phyloP scores from a whole-genome alignment of 768 basidiomycete genomes.

The Boletus pseudo-olivaceus region DNA sequence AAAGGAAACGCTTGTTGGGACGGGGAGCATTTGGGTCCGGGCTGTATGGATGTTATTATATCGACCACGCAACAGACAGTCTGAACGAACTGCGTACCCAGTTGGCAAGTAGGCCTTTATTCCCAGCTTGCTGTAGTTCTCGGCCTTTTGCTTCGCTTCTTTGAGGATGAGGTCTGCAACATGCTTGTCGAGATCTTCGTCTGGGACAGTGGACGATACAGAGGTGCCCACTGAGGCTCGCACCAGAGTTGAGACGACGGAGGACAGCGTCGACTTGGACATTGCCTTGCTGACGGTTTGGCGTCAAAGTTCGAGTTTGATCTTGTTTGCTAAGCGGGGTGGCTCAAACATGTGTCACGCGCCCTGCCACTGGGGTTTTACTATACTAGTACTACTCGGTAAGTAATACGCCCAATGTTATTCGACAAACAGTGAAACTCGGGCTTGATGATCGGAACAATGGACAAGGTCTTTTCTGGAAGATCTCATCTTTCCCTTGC shows the following conservation, averaged over 20 bases:
- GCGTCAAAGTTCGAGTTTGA: slow-evolving; percentile 13
- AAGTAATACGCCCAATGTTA: background rate
- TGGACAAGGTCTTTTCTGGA: background rate
- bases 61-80: background rate
- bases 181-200: slow-evolving; percentile 87
- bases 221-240: slow-evolving; percentile 75
- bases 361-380: background rate
- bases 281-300: slow-evolving; percentile 21
- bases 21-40: slow-evolving; percentile 71
- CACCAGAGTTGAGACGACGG: slow-evolving; percentile 79
- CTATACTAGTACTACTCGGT: too few relatives aligned
- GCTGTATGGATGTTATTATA: slow-evolving; percentile 32
- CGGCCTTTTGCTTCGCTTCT: slow-evolving; percentile 91
- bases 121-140: slow-evolving; percentile 72
- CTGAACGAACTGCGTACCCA: slow-evolving; percentile 37
- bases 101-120: slow-evolving; percentile 72
- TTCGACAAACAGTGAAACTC: background rate
- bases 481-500: background rate
- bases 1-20: slow-evolving; percentile 78
- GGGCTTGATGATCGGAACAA: background rate
- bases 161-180: slow-evolving; percentile 89
- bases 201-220: slow-evolving; percentile 53
- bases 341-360: background rate
- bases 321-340: slow-evolving; percentile 20
- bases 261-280: slow-evolving; percentile 63